Evolutionary conservation across 1,284 basidiomycete species (phyloP).

Genomic region (Apiotrichum domesticum): DNA sequence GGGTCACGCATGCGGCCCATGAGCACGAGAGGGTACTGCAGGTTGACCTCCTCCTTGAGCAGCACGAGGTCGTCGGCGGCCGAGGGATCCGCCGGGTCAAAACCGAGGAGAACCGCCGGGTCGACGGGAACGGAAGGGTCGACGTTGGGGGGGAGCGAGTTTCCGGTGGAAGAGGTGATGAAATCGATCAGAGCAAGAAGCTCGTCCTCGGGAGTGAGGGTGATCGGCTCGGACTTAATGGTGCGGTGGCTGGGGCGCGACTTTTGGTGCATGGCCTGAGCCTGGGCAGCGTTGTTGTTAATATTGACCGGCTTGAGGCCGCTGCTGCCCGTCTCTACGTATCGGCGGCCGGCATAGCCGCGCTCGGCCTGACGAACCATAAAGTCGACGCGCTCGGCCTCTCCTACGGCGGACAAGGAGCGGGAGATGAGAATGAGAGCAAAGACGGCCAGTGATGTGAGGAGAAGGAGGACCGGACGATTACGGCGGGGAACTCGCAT

Average conservation of each 20-base stretch:
- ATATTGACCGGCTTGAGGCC: constrained; percentile 1
- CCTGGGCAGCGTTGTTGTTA: background rate
- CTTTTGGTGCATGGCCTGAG: background rate
- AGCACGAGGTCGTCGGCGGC: constrained; percentile 47
- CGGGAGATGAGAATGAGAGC: constrained; percentile 22
- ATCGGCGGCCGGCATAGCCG: background rate
- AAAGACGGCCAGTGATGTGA: constrained; percentile 26
- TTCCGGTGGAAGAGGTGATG: constrained; percentile 68
- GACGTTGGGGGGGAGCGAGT: constrained; percentile 62
- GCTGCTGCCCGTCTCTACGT: background rate
- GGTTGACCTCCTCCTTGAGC: constrained; percentile 55
- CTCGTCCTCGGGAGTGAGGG: constrained; percentile 52
- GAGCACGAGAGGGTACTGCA: constrained; percentile 67
- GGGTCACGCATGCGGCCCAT: constrained; percentile 62
- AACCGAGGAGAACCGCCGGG: constrained; percentile 72
- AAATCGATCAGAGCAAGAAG: constrained; percentile 68
- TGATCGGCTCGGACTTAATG: background rate
- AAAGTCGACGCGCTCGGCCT: constrained; percentile 4
- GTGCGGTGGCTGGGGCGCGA: background rate
- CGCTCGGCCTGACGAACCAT: background rate
- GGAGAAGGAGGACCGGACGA: constrained; percentile 29
- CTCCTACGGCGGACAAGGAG: constrained; percentile 6
- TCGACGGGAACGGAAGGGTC: constrained; percentile 64
- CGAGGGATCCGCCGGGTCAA: constrained; percentile 62
- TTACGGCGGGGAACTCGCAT: constrained; percentile 32